A percentile compares a stretch with the other conserved stretches of the same genome.
These are phyloP conservation scores for Ophiorrhiza pumila DNA, from an alignment of 257 asterid species.

Conservation along the genomic window DNA sequence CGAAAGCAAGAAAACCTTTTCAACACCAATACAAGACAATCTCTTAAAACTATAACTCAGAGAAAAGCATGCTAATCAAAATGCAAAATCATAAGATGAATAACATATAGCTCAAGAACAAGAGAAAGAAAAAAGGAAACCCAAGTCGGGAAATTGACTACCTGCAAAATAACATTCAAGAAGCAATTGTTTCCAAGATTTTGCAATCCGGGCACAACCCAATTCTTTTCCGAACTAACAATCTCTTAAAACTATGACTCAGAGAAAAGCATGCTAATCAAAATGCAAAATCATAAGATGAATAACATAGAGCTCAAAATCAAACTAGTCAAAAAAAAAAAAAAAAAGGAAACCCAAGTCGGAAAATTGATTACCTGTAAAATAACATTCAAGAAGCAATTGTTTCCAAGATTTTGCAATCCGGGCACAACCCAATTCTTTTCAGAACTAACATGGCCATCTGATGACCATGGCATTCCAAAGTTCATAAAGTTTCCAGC, in stretches of 20 bases:
- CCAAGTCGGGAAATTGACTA: constrained; percentile 20
- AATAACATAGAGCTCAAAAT: neutral
- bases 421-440: constrained; percentile 65
- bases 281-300: too few relatives aligned
- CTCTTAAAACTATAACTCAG: neutral
- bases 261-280: too few relatives aligned
- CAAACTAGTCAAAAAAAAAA: neutral
- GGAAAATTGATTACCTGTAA: constrained; percentile 57
- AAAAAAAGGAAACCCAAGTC: constrained; percentile 10
- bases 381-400: constrained; percentile 85
- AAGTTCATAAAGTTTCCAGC: constrained; percentile 20
- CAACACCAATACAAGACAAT: neutral
- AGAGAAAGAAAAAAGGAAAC: neutral
- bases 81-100: too few relatives aligned
- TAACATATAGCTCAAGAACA: too few relatives aligned
- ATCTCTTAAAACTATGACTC: too few relatives aligned
- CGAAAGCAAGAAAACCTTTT: neutral
- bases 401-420: constrained; percentile 76
- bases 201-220: constrained; percentile 76
- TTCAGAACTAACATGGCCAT: constrained; percentile 21
- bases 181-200: constrained; percentile 89
- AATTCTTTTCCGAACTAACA: constrained; percentile 23
- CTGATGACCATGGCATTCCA: constrained; percentile 12
- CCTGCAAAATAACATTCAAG: constrained; percentile 91
- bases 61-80: too few relatives aligned